A percentile compares a stretch with the other conserved stretches of the same genome.
These are phyloP conservation scores for Plasmodium relictum DNA, from an alignment of 169 alveolate species.

Conservation along the genomic window DNA sequence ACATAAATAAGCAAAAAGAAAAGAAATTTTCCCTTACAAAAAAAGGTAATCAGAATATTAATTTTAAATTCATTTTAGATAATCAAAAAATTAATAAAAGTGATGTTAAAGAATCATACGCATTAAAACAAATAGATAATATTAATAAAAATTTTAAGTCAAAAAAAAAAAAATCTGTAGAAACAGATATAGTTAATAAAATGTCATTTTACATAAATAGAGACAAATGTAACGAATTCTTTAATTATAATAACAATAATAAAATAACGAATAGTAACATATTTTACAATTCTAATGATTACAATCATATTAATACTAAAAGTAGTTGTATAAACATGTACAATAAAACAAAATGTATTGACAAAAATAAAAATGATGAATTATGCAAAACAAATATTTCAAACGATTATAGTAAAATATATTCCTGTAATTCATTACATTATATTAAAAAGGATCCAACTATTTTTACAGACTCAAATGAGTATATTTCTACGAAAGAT, in stretches of 20 bases:
- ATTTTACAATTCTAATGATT: neutral
- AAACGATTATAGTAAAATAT: neutral
- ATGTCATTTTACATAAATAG: neutral
- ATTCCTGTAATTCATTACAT: slow-evolving; percentile 15
- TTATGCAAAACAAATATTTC: slow-evolving; percentile 4
- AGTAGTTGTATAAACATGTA: slow-evolving; percentile 6
- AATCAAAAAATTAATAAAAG: slow-evolving; percentile 3
- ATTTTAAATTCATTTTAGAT: slow-evolving; percentile 15
- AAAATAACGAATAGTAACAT: neutral
- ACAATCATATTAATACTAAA: neutral
- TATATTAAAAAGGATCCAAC: slow-evolving; percentile 18
- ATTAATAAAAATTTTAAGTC: slow-evolving; percentile 4
- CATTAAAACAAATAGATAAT: slow-evolving; percentile 9
- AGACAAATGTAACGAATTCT: neutral
- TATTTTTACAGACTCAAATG: slow-evolving; percentile 35
- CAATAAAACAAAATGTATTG: neutral
- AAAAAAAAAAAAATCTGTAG: slow-evolving; percentile 2
- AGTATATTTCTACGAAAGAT: slow-evolving; percentile 7
- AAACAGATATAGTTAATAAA: slow-evolving; percentile 8
- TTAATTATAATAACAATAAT: neutral
- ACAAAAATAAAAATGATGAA: slow-evolving; percentile 12
- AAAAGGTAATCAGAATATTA: slow-evolving; percentile 29
- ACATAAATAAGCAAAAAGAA: neutral
- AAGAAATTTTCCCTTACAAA: neutral
- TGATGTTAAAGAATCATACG: slow-evolving; percentile 14